phyloP scores from a whole-genome alignment of 2,329 filamentous ascomycete genomes.

The Aspergillus sp. region DNA sequence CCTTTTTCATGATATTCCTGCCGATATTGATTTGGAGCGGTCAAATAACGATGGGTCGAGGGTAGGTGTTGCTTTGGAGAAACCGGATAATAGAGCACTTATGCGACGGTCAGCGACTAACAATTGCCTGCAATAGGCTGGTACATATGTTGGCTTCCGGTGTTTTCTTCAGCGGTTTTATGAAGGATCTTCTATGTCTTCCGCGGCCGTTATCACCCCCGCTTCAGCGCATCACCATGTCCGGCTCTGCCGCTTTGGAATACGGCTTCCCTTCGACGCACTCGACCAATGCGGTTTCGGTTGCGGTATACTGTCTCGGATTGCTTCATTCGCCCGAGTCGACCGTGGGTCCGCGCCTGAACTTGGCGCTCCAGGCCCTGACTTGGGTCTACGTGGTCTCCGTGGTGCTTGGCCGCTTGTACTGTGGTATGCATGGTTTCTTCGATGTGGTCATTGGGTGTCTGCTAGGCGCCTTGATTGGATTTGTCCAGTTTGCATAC shows the following conservation, averaged over 20 bases:
- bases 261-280: conserved; percentile 98
- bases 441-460: conserved; percentile 81
- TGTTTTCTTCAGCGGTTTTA: conserved; percentile 82
- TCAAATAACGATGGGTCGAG: conserved; percentile 74
- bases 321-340: conserved; percentile 61
- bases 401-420: conserved; percentile 83
- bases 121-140: conserved; percentile 26
- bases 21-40: conserved; percentile 97
- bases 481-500: conserved; percentile 48
- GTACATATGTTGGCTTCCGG: conserved; percentile 70
- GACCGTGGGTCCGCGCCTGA: conserved; percentile 52
- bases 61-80: conserved; percentile 50
- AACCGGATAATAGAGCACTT: neutral
- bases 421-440: conserved; percentile 99
- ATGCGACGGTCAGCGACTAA: conserved; percentile 7
- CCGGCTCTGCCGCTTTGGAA: conserved; percentile 85
- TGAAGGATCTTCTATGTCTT: conserved; percentile 90
- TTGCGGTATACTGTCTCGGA: conserved; percentile 76
- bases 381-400: conserved; percentile 82
- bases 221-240: conserved; percentile 93
- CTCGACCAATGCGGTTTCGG: conserved; percentile 92
- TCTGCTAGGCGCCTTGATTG: conserved; percentile 62
- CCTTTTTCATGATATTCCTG: conserved; percentile 94
- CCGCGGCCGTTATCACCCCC: conserved; percentile 88
- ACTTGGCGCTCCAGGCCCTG: conserved; percentile 57